Evolutionary conservation across 768 basidiomycete species (phyloP).

Genomic region (Tephrocybe sp.): DNA sequence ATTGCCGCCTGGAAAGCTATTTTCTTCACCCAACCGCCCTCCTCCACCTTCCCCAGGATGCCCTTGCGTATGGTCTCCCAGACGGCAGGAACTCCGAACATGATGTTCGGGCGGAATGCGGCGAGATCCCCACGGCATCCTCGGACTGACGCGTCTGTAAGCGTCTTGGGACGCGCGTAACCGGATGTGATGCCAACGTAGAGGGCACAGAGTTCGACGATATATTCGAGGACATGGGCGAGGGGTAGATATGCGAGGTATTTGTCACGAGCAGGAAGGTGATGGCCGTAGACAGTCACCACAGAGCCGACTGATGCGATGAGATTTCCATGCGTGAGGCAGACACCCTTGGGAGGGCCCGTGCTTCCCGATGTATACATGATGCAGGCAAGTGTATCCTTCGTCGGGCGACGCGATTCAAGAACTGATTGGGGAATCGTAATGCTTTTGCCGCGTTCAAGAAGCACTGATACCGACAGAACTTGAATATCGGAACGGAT

Average conservation of each 20-base stretch:
- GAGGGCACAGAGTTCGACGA: conserved; percentile 81
- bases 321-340: conserved; percentile 85
- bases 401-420: conserved; percentile 44
- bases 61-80: conserved; percentile 98
- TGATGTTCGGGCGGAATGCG: conserved; percentile 78
- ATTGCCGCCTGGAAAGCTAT: conserved; percentile 80
- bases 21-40: conserved; percentile 66
- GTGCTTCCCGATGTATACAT: conserved; percentile 89
- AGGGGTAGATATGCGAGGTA: conserved; percentile 92
- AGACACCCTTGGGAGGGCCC: conserved; percentile 92
- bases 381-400: conserved; percentile 47
- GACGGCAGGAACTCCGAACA: conserved; percentile 94
- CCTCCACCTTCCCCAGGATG: conserved; percentile 77
- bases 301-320: conserved; percentile 85
- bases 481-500: conserved; percentile 58
- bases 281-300: conserved; percentile 65
- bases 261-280: conserved; percentile 55
- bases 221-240: conserved; percentile 94
- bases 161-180: conserved; percentile 92
- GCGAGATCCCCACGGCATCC: conserved; percentile 84
- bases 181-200: conserved; percentile 80
- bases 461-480: conserved; percentile 68
- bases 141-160: conserved; percentile 91
- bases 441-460: conserved; percentile 57
- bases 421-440: conserved; percentile 36